These are phyloP conservation scores for Penicillium cosmopolitanum DNA, from an alignment of 495 filamentous ascomycete species.

Conservation along the genomic window DNA sequence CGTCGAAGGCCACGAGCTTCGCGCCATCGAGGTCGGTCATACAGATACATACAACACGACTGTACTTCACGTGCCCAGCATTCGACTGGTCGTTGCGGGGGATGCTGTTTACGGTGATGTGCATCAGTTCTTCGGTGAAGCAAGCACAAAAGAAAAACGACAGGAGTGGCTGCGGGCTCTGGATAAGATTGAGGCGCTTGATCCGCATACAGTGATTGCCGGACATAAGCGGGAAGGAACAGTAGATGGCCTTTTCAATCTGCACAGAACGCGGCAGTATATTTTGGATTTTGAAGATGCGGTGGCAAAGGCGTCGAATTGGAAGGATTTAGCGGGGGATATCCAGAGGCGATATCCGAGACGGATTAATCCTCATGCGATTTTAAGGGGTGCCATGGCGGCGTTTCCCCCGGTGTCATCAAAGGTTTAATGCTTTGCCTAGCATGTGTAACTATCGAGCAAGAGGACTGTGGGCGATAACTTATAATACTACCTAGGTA, in stretches of 20 bases:
- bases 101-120: conserved; percentile 42
- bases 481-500: too few species aligned
- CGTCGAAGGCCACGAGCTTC: not conserved
- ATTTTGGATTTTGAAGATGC: conserved; percentile 1
- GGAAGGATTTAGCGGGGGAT: not conserved
- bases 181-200: conserved; percentile 6
- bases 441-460: too few species aligned
- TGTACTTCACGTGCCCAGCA: conserved; percentile 30
- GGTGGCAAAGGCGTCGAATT: not conserved
- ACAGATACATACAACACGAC: conserved; percentile 36
- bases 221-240: conserved; percentile 2
- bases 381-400: not conserved
- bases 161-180: not conserved
- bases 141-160: not conserved
- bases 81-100: conserved; percentile 37
- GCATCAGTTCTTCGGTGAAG: conserved; percentile 34
- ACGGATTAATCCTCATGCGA: conserved; percentile 1
- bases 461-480: too few species aligned
- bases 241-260: not conserved
- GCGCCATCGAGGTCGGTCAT: not conserved
- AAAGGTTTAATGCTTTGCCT: too few species aligned
- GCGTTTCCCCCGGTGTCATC: not conserved
- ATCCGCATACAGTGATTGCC: conserved; percentile 5
- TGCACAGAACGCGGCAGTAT: not conserved
- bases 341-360: not conserved